Conservation (phyloP, 163 green algal species). For the Scenedesmus sp. region DNA sequence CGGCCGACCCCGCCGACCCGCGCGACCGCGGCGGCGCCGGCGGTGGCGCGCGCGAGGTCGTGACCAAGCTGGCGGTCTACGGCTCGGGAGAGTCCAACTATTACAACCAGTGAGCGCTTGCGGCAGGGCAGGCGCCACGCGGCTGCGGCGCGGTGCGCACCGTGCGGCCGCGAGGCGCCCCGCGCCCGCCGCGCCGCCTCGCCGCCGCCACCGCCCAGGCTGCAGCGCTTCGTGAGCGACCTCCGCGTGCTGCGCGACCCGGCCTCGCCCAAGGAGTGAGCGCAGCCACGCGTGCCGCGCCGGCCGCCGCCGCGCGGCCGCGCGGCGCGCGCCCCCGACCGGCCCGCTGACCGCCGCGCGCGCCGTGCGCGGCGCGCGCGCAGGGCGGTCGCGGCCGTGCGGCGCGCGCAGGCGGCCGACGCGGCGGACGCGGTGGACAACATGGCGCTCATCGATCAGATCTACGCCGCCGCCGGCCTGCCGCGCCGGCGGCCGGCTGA, state of each 20-base stretch:
- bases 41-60: neutral
- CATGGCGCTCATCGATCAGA: conserved; percentile 35
- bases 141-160: neutral
- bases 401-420: neutral
- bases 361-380: too few relatives aligned
- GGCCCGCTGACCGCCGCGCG: too few relatives aligned
- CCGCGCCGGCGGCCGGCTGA: neutral
- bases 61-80: conserved; percentile 39
- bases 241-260: conserved; percentile 36
- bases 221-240: conserved; percentile 43
- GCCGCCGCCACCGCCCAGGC: too few relatives aligned
- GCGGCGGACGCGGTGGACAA: conserved; percentile 34
- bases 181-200: neutral
- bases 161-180: neutral
- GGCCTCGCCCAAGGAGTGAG: conserved; percentile 22
- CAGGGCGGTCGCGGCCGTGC: conserved; percentile 19
- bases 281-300: neutral
- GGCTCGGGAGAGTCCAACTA: conserved; percentile 54
- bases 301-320: neutral
- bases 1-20: neutral
- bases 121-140: neutral
- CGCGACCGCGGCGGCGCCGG: neutral
- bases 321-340: too few relatives aligned
- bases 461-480: conserved; percentile 31
- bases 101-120: conserved; percentile 45